phyloP scores from a whole-genome alignment of 192 early-diverging fungal genomes.

The Cladochytrium replicatum region DNA sequence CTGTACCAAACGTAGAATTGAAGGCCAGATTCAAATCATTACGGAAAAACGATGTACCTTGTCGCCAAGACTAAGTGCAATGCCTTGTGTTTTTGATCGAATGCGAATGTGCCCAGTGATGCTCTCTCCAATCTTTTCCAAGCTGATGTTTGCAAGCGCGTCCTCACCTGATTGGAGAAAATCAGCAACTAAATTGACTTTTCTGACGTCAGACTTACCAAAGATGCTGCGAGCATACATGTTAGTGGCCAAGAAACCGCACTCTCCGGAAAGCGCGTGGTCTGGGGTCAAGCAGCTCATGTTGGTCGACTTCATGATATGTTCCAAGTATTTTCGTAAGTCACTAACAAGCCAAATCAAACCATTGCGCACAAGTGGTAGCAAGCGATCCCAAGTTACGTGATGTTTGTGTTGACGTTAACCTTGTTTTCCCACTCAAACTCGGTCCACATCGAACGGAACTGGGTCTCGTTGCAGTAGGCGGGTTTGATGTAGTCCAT shows the following conservation, averaged over 20 bases:
- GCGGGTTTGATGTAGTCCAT: slow-evolving; percentile 98
- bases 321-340: slow-evolving; percentile 75
- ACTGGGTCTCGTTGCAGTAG: slow-evolving; percentile 81
- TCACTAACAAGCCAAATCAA: slow-evolving; percentile 42
- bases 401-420: slow-evolving; percentile 87
- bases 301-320: slow-evolving; percentile 93
- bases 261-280: slow-evolving; percentile 82
- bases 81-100: slow-evolving; percentile 96
- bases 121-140: slow-evolving; percentile 57
- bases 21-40: too few relatives aligned
- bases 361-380: background rate
- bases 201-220: too few relatives aligned
- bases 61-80: slow-evolving; percentile 85
- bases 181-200: too few relatives aligned
- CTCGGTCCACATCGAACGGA: slow-evolving; percentile 98
- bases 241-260: slow-evolving; percentile 95
- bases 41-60: too few relatives aligned
- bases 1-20: too few relatives aligned
- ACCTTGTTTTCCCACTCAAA: slow-evolving; percentile 99
- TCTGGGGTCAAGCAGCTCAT: slow-evolving; percentile 98
- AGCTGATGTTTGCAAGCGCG: slow-evolving; percentile 92
- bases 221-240: slow-evolving; percentile 94
- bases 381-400: slow-evolving; percentile 40
- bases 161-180: too few relatives aligned
- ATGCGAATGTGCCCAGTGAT: slow-evolving; percentile 96